Evolutionary conservation across 352 stramenopile species (phyloP).

Genomic region (Pilasporangium apinafurcum): DNA sequence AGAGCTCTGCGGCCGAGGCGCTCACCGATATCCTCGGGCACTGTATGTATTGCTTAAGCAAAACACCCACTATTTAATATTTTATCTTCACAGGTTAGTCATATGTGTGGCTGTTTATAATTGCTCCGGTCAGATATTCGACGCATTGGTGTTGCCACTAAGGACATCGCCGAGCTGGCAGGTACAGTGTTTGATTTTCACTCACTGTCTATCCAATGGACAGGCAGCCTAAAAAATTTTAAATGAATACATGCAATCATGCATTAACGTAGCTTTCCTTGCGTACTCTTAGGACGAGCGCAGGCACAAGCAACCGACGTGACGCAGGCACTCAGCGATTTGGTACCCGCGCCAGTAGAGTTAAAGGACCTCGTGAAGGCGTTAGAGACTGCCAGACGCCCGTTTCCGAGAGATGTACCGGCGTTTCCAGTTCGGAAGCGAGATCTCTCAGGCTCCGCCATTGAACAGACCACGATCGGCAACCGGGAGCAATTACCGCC

Average conservation of each 20-base stretch:
- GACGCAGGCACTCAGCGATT: constrained; percentile 32
- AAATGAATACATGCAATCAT: too few species aligned
- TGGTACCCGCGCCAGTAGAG: constrained; percentile 34
- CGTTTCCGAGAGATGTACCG: constrained; percentile 47
- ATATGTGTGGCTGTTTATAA: neutral
- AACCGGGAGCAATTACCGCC: constrained; percentile 35
- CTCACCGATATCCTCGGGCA: constrained; percentile 46
- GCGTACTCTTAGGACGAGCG: too few species aligned
- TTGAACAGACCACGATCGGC: constrained; percentile 53
- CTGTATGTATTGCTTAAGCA: constrained; percentile 21
- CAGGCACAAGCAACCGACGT: constrained; percentile 45
- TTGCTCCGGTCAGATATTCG: constrained; percentile 32
- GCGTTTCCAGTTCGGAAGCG: constrained; percentile 45
- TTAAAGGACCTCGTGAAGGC: constrained; percentile 43
- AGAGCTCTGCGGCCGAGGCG: constrained; percentile 40
- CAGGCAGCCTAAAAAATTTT: too few species aligned
- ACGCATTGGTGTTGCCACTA: constrained; percentile 32
- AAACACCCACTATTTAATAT: constrained; percentile 3
- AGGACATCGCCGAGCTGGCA: constrained; percentile 49
- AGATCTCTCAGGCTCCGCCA: constrained; percentile 32
- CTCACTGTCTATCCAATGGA: neutral
- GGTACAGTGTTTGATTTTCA: too few species aligned
- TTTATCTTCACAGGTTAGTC: neutral
- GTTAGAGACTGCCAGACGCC: constrained; percentile 39
- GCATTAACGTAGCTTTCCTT: neutral